Evolutionary conservation across 352 stramenopile species (phyloP), one percentile per base, ranked within the genome.

Genomic region (Blastocystis sp.): DNA sequence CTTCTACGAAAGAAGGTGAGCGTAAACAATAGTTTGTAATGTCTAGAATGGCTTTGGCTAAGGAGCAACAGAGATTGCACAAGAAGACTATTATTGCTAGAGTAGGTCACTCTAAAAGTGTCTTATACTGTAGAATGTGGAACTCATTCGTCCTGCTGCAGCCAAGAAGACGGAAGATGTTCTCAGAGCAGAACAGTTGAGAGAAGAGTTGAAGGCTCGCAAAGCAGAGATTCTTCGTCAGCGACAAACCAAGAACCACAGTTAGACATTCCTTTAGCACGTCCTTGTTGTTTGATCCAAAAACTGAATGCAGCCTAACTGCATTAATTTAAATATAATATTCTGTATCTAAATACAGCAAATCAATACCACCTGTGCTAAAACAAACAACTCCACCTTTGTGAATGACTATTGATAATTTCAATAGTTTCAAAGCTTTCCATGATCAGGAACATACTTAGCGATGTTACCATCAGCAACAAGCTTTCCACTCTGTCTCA

Each of bases 1-100:
- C 56, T 98, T 98, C 93, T 98, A 97, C 92, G 95, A 97, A 88
- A 97, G 97, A 39, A 83, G 71, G 57, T 83, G 3, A 21, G 1
- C 4, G 11, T 52, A 11, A 29, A 11, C 39, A 11, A n/a, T 14
- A 51, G 14, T 7, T 29, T 9, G 14, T 77, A 19, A 83, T 14
- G 19, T 57, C 4, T 51, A 83, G 71, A 83, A 83, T 83, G 71
- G 71, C 71, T 21, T 35, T 69, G 29, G 52, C 71, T 35, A 83
- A 83, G 71, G 57, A 69, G 52, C 52, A 69, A n/a, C 71, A 83
- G 42, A 57, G 57, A 69, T 46, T 69, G 12, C 27, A 59, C 32
- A 69, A 69, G 71, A 83, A 83, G 71, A 56, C 42, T 37, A 56
- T 69, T 24, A 83, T 83, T 83, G 71, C 71, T 69, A 19, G 57